Base-by-base conservation (phyloP, 176 grass and related monocot species). In the Oryza rufipogon region DNA sequence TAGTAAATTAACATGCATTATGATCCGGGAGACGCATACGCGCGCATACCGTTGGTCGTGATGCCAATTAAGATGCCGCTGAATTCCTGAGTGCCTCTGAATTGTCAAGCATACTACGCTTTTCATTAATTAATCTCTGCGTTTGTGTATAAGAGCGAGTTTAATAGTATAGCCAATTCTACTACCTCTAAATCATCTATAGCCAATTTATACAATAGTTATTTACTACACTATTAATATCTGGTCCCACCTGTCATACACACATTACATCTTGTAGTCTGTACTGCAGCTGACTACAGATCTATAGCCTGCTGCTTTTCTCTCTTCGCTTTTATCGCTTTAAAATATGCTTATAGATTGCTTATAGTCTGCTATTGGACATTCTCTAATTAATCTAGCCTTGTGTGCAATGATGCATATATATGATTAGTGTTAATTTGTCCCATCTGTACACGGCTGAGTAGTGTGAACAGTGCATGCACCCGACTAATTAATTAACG, bases 51-150 rank as follows among this genome's bases (percentile, higher is more conserved):
- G 85, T 61, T 14, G 33, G 42, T 84, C 85, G 81, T 90, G 90
- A 92, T 87, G 75, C 86, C 87, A 87, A 52, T 66, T 66, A 75
- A 88, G 87, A 86, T 84, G 81, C 75, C 89, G 51, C 51, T 10
- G 56, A 48, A 28, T 65, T 83, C 19, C 75, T 49, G 11, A 52
- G 41, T 74, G 20, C 80, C 68, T 39, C 79, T 68, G 28, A 88
- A 88, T 80, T 83, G 47, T 63, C 60, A 69, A 74, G 75, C 79
- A 79, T 68, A 86, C 28, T 45, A 73, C 17, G 58, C 58, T 63
- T 58, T 42, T 17, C 47, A 82, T 51, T 82, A 64, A 86, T 69
- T 2, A 6, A 38, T 38, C 13, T 14, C 9, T 68, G 17, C 34
- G 14, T 32, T 3, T 32, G 30, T 32, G 30, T 32, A 32, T 32